Evolutionary conservation across 352 stramenopile species (phyloP), one percentile per base, ranked within the genome.

Genomic region (Globisporangium cederbergense): DNA sequence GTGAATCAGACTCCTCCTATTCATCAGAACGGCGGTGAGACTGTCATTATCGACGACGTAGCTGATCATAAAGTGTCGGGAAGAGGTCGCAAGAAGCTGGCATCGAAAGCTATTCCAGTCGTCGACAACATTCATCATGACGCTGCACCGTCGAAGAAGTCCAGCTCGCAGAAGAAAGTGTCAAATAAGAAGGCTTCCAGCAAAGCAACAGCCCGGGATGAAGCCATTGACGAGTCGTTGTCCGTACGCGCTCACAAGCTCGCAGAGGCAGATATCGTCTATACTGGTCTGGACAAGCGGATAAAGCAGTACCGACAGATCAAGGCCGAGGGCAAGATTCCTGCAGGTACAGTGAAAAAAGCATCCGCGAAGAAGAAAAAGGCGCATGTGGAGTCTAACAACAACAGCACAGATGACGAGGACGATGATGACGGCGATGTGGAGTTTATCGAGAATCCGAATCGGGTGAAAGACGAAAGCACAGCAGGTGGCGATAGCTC

Each of bases 361-460:
- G 22, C 34, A 20, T 25, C 38, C n/a, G 20, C 25, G 10, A 65
- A 52, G 65, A 62, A 28, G 57, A 72, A 32, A 43, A 71, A 45
- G 34, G 54, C 6, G n/a, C 43, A 28, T 38, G 30, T 5, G 36
- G 58, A 9, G 52, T 34, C 13, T 7, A 64, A 0, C 18, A 22
- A 36, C 5, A 42, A 6, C 16, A 42, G 2, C 28, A 30, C 7
- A 36, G 14, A 53, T n/a, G 50, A 55, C 13, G 22, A 49, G 9
- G 38, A 57, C 3, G 38, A 72, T 8, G 66, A 71, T 2, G 55
- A 68, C 13, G 58, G 55, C 6, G 62, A 74, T 6, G 64, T 72
- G 2, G 52, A 70, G 7, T 55, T 71, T 3, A 53, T 72, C 43
- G 43, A 68, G 36, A 49, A 64, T 18, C 30, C 56, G 1, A 42